These are phyloP conservation scores for Magnolia sinica DNA, from an alignment of 164 flowering plant genomes.

Conservation along the genomic window DNA sequence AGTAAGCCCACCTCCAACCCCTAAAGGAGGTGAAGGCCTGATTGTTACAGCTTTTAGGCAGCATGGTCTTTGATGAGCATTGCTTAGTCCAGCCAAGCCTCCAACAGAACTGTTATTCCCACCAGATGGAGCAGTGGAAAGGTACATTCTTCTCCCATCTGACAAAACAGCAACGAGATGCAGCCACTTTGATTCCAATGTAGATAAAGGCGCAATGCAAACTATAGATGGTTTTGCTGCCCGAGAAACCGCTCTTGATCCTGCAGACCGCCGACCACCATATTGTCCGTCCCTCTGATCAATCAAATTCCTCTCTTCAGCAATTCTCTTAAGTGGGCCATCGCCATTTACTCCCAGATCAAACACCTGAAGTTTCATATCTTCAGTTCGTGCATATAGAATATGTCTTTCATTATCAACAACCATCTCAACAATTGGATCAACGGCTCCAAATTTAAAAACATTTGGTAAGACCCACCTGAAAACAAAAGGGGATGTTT, in stretches of 20 bases:
- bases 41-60: constrained; percentile 90
- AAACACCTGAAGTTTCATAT: constrained; percentile 87
- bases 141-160: constrained; percentile 95
- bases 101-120: constrained; percentile 54
- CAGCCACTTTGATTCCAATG: constrained; percentile 81
- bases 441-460: constrained; percentile 88
- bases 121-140: constrained; percentile 69
- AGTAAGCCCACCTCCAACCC: constrained; percentile 72
- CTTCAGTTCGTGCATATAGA: constrained; percentile 90
- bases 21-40: constrained; percentile 90
- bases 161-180: constrained; percentile 94
- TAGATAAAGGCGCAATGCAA: constrained; percentile 76
- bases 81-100: constrained; percentile 49
- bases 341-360: constrained; percentile 69
- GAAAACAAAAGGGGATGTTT: constrained; percentile 11
- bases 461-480: constrained; percentile 98
- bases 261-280: constrained; percentile 63
- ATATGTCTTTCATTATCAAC: constrained; percentile 84
- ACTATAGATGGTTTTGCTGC: constrained; percentile 70
- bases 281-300: constrained; percentile 61
- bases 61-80: constrained; percentile 55
- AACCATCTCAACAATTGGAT: constrained; percentile 91
- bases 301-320: constrained; percentile 81
- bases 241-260: constrained; percentile 46
- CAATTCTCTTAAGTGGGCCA: constrained; percentile 77